phyloP scores from a whole-genome alignment of 1,284 basidiomycete genomes.

The Xerocomus amazonicus region DNA sequence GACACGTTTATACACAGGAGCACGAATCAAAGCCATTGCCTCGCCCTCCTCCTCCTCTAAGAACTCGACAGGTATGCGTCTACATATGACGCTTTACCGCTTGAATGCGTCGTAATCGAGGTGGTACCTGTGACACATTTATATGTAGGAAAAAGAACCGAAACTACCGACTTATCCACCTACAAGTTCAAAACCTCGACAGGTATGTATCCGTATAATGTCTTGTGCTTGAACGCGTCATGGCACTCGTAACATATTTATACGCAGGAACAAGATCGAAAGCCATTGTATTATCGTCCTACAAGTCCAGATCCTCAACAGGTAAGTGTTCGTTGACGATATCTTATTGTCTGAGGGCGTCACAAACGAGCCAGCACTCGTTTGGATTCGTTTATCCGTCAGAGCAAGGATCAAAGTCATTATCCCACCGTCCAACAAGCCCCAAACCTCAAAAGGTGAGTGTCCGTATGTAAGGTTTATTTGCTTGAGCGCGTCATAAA shows the following conservation, averaged over 20 bases:
- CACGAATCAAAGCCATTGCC: slow-evolving; percentile 14
- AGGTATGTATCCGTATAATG: too few species aligned
- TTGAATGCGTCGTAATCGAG: slow-evolving; percentile 1
- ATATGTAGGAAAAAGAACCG: slow-evolving; percentile 13
- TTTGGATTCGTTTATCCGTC: too few species aligned
- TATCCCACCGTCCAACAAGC: slow-evolving; percentile 3
- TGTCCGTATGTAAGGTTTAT: neutral
- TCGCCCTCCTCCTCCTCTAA: slow-evolving; percentile 7
- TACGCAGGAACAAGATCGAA: slow-evolving; percentile 14
- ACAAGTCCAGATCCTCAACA: neutral
- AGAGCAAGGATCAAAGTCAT: too few species aligned
- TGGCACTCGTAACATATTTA: slow-evolving; percentile 11
- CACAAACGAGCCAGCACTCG: slow-evolving; percentile 1
- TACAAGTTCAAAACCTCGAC: too few species aligned
- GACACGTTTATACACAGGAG: slow-evolving; percentile 17
- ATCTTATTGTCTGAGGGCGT: neutral
- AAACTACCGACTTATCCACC: slow-evolving; percentile 15
- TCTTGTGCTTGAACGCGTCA: neutral
- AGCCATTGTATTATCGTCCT: slow-evolving; percentile 14
- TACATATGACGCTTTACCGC: too few species aligned
- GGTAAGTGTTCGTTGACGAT: neutral
- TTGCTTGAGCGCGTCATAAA: neutral
- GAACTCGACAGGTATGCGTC: neutral
- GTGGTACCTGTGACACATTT: slow-evolving; percentile 1
- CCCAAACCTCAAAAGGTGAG: too few species aligned